Evolutionary conservation across 345 rosid genomes (phyloP).

Genomic region (Raphanus raphanistrum): DNA sequence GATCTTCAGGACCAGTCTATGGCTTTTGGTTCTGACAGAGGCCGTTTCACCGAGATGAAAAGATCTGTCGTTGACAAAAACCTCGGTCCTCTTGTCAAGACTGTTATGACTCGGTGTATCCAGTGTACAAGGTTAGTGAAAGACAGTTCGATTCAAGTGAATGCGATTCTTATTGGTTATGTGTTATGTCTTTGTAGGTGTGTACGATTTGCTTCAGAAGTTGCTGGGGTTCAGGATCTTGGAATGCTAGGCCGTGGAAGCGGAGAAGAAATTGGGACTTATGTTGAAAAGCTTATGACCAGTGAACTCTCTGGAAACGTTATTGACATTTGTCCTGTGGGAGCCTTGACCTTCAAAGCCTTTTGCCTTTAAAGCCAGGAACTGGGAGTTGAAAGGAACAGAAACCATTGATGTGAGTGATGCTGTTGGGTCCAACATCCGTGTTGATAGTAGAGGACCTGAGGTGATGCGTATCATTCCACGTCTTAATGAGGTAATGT

Average conservation of each 20-base stretch:
- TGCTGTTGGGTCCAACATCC: slow-evolving; percentile 96
- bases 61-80: slow-evolving; percentile 98
- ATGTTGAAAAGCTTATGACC: slow-evolving; percentile 97
- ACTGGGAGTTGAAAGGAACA: slow-evolving; percentile 98
- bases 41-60: slow-evolving; percentile 94
- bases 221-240: slow-evolving; percentile 99
- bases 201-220: slow-evolving; percentile 94
- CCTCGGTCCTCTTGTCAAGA: slow-evolving; percentile 97
- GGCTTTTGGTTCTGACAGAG: slow-evolving; percentile 99
- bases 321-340: slow-evolving; percentile 97
- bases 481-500: slow-evolving; percentile 83
- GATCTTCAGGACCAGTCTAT: slow-evolving; percentile 99
- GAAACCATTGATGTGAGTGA: slow-evolving; percentile 94
- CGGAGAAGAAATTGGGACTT: slow-evolving; percentile 99
- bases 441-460: slow-evolving; percentile 97
- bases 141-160: background rate
- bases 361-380: slow-evolving; percentile 97
- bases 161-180: slow-evolving; percentile 12
- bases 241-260: slow-evolving; percentile 99
- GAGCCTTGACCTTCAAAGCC: slow-evolving; percentile 98
- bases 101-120: slow-evolving; percentile 99
- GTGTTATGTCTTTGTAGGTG: slow-evolving; percentile 56
- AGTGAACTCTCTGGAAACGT: slow-evolving; percentile 99
- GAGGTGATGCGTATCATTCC: slow-evolving; percentile 95
- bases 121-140: slow-evolving; percentile 86